Evolutionary conservation across 2,329 filamentous ascomycete species (phyloP).

Genomic region (Trichoderma brevicompactum): DNA sequence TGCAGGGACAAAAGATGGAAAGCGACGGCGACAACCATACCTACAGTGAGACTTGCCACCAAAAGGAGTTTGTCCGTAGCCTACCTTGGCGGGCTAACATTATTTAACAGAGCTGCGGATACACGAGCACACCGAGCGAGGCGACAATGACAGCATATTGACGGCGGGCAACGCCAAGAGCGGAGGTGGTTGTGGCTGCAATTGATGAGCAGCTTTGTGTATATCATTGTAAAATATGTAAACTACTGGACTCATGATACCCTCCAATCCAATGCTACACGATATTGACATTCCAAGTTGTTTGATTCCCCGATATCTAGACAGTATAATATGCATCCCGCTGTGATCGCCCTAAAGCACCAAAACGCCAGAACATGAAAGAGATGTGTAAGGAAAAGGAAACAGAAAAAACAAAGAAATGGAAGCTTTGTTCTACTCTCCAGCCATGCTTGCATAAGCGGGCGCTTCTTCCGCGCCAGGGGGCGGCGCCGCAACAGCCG

Average conservation of each 20-base stretch:
- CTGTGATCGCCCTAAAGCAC: slow-evolving; percentile 36
- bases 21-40: slow-evolving; percentile 49
- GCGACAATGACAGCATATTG: slow-evolving; percentile 91
- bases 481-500: slow-evolving; percentile 68
- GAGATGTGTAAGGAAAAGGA: background rate
- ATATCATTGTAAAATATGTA: slow-evolving; percentile 25
- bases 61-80: background rate
- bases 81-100: background rate
- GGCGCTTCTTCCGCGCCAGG: slow-evolving; percentile 74
- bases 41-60: slow-evolving; percentile 60
- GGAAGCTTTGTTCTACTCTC: slow-evolving; percentile 57
- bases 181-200: slow-evolving; percentile 40
- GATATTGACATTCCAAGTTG: slow-evolving; percentile 2
- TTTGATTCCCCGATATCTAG: slow-evolving; percentile 11
- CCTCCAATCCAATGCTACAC: slow-evolving; percentile 25
- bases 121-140: slow-evolving; percentile 87
- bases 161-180: slow-evolving; percentile 50
- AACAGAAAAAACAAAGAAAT: background rate
- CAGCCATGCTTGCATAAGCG: slow-evolving; percentile 83
- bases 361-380: slow-evolving; percentile 35
- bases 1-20: slow-evolving; percentile 71
- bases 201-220: slow-evolving; percentile 32
- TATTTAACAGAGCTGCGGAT: slow-evolving; percentile 72
- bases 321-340: slow-evolving; percentile 16
- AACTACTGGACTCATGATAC: slow-evolving; percentile 33